Evolutionary conservation across 2,329 filamentous ascomycete genomes (phyloP).

Genomic region (Aureobasidium sp.): DNA sequence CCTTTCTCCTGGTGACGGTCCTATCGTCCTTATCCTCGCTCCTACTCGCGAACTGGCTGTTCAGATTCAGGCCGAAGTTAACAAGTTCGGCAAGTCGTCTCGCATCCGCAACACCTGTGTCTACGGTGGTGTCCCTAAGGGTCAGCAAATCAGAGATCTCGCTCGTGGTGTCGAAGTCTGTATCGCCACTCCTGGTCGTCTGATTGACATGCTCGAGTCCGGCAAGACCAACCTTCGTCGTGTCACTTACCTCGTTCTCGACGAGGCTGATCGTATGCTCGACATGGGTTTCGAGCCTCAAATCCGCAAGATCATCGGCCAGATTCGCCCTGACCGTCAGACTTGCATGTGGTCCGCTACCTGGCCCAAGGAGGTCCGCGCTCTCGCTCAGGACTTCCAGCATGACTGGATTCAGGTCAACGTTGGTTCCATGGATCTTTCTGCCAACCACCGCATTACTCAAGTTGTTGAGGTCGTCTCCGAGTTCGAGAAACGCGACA

Average conservation of each 20-base stretch:
- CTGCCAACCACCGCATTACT: conserved; percentile 95
- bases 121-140: conserved; percentile 97
- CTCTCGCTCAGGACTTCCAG: conserved; percentile 83
- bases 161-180: conserved; percentile 94
- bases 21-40: conserved; percentile 91
- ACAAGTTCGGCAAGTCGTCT: conserved; percentile 96
- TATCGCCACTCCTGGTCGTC: conserved; percentile 93
- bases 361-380: conserved; percentile 97
- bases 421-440: conserved; percentile 90
- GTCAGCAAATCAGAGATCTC: conserved; percentile 91
- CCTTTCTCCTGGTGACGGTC: conserved; percentile 87
- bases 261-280: conserved; percentile 98
- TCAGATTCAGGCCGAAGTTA: conserved; percentile 97
- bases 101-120: conserved; percentile 98
- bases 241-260: conserved; percentile 95
- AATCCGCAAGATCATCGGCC: conserved; percentile 95
- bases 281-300: conserved; percentile 99
- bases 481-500: conserved; percentile 95
- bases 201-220: conserved; percentile 97
- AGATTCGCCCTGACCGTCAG: conserved; percentile 96
- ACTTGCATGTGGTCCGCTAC: conserved; percentile 99
- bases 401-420: conserved; percentile 98
- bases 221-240: conserved; percentile 97
- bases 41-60: conserved; percentile 97
- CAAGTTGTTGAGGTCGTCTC: conserved; percentile 95